Evolutionary conservation across 148 eudicot species (phyloP).

Genomic region (Limonium bicolor): DNA sequence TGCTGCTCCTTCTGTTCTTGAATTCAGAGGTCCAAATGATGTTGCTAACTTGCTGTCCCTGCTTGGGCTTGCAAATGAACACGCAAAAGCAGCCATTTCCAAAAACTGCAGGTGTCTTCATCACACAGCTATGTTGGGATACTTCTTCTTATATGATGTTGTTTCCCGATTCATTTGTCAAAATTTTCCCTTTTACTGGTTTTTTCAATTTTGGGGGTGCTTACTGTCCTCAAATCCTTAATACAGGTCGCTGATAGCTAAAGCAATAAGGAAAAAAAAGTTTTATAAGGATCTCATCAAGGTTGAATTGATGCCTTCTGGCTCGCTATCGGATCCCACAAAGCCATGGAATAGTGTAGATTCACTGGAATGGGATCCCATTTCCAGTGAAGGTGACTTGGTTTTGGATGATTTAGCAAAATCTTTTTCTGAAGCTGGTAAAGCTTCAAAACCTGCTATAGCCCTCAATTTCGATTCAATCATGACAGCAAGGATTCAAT

Average conservation of each 20-base stretch:
- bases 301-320: slow-evolving; percentile 48
- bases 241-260: slow-evolving; percentile 48
- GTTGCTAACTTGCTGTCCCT: slow-evolving; percentile 54
- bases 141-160: too few relatives aligned
- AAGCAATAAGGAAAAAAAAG: slow-evolving; percentile 61
- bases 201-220: not conserved
- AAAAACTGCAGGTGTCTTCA: slow-evolving; percentile 68
- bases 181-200: not conserved
- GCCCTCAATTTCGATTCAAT: slow-evolving; percentile 36
- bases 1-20: slow-evolving; percentile 68
- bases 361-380: slow-evolving; percentile 81
- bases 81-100: slow-evolving; percentile 75
- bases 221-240: not conserved
- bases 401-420: slow-evolving; percentile 73
- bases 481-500: slow-evolving; percentile 28
- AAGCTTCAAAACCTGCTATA: slow-evolving; percentile 27
- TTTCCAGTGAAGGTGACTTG: slow-evolving; percentile 89
- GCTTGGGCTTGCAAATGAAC: slow-evolving; percentile 65
- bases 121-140: too few relatives aligned
- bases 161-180: not conserved
- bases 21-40: slow-evolving; percentile 87
- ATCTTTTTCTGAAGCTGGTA: slow-evolving; percentile 39
- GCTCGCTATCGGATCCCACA: slow-evolving; percentile 16
- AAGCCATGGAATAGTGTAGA: slow-evolving; percentile 42
- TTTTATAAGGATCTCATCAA: slow-evolving; percentile 64